Percentiles rank a stretch among this genome's conserved stretches.
phyloP scores from a whole-genome alignment of 805 yeast genomes.

The Henningerozyma blattae region DNA sequence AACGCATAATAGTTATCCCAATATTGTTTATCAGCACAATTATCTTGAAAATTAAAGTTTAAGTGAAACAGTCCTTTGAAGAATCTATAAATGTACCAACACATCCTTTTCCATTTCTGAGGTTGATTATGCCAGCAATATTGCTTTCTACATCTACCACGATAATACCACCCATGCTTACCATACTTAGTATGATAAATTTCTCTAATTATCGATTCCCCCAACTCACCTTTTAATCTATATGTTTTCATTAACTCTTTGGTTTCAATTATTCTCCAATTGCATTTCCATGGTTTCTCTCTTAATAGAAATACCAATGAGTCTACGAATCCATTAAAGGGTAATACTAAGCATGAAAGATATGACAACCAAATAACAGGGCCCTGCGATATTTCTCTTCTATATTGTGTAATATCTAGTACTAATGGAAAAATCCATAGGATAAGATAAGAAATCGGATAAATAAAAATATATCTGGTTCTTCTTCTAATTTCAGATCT shows the following conservation, averaged over 20 bases:
- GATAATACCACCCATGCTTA: constrained; percentile 22
- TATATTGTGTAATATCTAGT: constrained; percentile 45
- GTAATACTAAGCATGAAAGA: constrained; percentile 66
- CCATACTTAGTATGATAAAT: constrained; percentile 17
- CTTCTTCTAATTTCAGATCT: constrained; percentile 62
- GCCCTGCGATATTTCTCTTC: constrained; percentile 34
- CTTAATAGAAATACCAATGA: constrained; percentile 61
- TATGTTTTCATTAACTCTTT: constrained; percentile 14
- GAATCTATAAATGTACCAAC: constrained; percentile 17
- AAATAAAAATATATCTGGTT: constrained; percentile 67
- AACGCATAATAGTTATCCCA: constrained; percentile 12
- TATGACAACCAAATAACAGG: constrained; percentile 53
- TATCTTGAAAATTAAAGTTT: constrained; percentile 12
- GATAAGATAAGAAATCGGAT: constrained; percentile 71
- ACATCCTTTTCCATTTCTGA: constrained; percentile 11
- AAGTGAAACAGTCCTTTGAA: constrained; percentile 8
- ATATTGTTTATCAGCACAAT: constrained; percentile 15
- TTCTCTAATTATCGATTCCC: constrained; percentile 13
- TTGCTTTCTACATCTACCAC: constrained; percentile 14
- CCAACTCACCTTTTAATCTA: constrained; percentile 15
- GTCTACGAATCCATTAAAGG: constrained; percentile 71
- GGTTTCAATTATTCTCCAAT: constrained; percentile 21
- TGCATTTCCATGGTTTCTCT: constrained; percentile 66
- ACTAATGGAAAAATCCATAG: constrained; percentile 77
- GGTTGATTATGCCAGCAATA: constrained; percentile 22